These are phyloP conservation scores for Bauhinia variegata DNA, from an alignment of 306 rosid species.

Conservation along the genomic window DNA sequence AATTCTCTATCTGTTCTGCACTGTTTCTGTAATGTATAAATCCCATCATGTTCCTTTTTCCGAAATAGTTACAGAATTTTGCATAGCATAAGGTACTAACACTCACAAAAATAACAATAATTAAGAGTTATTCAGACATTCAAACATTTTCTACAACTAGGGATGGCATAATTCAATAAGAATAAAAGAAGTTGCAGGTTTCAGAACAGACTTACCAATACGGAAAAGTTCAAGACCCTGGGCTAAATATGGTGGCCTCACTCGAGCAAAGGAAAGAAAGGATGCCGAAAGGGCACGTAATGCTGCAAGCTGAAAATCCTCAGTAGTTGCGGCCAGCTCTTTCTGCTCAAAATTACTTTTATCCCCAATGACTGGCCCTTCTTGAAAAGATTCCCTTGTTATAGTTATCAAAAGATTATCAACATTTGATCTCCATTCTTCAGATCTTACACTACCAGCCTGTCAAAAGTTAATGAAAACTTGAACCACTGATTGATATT, in stretches of 20 bases:
- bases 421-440: constrained; percentile 64
- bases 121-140: neutral
- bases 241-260: constrained; percentile 63
- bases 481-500: constrained; percentile 6
- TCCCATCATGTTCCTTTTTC: neutral
- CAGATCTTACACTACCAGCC: constrained; percentile 73
- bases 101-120: neutral
- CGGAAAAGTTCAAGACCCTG: constrained; percentile 87
- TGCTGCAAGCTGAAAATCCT: constrained; percentile 78
- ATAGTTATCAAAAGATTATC: constrained; percentile 61
- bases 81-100: neutral
- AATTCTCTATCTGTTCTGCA: neutral
- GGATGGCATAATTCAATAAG: constrained; percentile 17
- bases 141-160: constrained; percentile 1
- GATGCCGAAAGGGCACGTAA: constrained; percentile 79
- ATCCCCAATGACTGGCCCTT: constrained; percentile 52
- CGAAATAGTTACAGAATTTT: constrained; percentile 5
- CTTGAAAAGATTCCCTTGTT: constrained; percentile 59
- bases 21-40: constrained; percentile 9
- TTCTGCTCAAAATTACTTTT: constrained; percentile 45
- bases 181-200: constrained; percentile 12
- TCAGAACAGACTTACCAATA: constrained; percentile 58
- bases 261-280: constrained; percentile 63
- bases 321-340: constrained; percentile 46
- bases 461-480: constrained; percentile 38